Conservation (phyloP, 306 rosid species). For the Lotus japonicus region DNA sequence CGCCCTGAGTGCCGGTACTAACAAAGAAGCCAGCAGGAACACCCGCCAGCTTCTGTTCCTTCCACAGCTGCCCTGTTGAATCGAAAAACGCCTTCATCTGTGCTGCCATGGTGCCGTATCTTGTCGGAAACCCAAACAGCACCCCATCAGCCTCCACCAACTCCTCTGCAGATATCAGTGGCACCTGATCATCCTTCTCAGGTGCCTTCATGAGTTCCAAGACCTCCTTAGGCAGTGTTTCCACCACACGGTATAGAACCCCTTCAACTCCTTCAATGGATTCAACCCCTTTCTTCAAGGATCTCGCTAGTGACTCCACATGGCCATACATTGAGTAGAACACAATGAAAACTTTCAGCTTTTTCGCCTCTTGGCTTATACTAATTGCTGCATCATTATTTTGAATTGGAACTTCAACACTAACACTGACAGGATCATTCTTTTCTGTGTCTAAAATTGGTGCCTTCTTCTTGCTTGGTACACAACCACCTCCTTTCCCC, state of each 20-base stretch:
- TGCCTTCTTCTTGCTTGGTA: conserved; percentile 56
- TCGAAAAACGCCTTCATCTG: conserved; percentile 78
- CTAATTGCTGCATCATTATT: neutral
- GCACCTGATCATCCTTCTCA: conserved; percentile 34
- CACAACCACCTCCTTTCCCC: conserved; percentile 79
- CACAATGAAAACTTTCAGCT: conserved; percentile 52
- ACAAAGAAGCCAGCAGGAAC: conserved; percentile 74
- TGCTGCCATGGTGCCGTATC: conserved; percentile 68
- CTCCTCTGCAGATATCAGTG: conserved; percentile 46
- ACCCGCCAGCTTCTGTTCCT: conserved; percentile 65
- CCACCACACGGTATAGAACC: conserved; percentile 51
- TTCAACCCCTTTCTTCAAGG: conserved; percentile 59
- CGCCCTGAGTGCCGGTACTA: conserved; percentile 81
- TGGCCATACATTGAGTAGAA: conserved; percentile 77
- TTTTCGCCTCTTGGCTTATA: conserved; percentile 25
- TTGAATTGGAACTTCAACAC: conserved; percentile 22
- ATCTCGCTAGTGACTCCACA: conserved; percentile 61
- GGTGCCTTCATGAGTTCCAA: conserved; percentile 67
- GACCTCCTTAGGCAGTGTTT: conserved; percentile 48
- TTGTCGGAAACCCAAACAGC: conserved; percentile 70
- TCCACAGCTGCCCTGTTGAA: conserved; percentile 52
- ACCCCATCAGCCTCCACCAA: conserved; percentile 73
- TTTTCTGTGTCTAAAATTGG: conserved; percentile 29
- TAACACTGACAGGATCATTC: conserved; percentile 5
- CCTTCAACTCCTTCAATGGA: conserved; percentile 69